Percentiles rank a stretch among this genome's conserved stretches.
These are phyloP conservation scores for Fomitopsis pulvina DNA, from an alignment of 768 basidiomycete species.

Conservation along the genomic window DNA sequence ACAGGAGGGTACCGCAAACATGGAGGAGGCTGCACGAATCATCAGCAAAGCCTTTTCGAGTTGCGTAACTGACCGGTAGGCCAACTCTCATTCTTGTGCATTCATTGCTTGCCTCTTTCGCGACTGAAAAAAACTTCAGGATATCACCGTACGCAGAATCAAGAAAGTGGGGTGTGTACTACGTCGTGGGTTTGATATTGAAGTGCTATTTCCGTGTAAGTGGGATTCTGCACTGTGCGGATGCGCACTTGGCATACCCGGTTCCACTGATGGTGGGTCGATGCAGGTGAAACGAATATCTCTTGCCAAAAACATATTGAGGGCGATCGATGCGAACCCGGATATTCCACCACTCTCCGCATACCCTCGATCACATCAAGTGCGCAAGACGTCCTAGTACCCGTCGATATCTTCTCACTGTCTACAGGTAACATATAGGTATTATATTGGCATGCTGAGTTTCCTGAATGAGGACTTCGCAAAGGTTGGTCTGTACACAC, in stretches of 20 bases:
- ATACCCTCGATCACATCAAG: constrained; percentile 86
- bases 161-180: constrained; percentile 89
- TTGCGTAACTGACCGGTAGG: constrained; percentile 80
- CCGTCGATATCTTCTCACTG: not conserved
- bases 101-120: too few relatives aligned
- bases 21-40: constrained; percentile 83
- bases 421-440: constrained; percentile 76
- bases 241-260: not conserved
- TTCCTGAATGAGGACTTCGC: constrained; percentile 90
- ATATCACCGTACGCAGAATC: constrained; percentile 66
- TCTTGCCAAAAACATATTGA: constrained; percentile 84
- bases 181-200: constrained; percentile 82
- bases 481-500: constrained; percentile 44
- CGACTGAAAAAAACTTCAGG: too few relatives aligned
- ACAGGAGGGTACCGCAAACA: constrained; percentile 31
- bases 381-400: constrained; percentile 21
- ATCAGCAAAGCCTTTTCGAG: constrained; percentile 87
- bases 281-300: constrained; percentile 84
- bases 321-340: constrained; percentile 78
- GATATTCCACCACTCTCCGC: constrained; percentile 73
- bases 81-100: constrained; percentile 14
- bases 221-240: constrained; percentile 10
- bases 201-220: constrained; percentile 92
- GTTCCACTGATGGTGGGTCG: not conserved
- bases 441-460: constrained; percentile 91